Evolutionary conservation across 345 rosid genomes (phyloP).

Genomic region (Rubroshorea leprosula): DNA sequence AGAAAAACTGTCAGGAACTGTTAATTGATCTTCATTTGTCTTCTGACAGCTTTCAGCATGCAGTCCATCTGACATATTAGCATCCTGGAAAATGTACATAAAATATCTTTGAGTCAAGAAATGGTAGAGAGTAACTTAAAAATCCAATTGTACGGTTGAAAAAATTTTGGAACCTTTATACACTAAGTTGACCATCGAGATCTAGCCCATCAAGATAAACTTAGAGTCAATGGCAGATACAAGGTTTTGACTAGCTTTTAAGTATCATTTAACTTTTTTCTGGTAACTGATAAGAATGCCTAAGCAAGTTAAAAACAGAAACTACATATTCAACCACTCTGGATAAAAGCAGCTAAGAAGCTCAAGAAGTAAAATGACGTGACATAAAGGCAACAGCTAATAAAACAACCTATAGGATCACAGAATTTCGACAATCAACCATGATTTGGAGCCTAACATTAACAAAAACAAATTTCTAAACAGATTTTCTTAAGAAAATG

Average conservation of each 20-base stretch:
- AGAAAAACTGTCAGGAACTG: conserved; percentile 24
- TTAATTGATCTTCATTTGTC: conserved; percentile 23
- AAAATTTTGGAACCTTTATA: no score
- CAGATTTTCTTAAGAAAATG: not conserved
- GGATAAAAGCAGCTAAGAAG: not conserved
- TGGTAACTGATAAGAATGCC: no score
- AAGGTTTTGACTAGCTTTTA: conserved; percentile 4
- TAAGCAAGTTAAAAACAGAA: conserved; percentile 6
- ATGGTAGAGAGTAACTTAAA: no score
- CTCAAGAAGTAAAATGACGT: not conserved
- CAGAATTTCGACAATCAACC: not conserved
- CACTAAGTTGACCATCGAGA: not conserved
- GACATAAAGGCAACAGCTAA: not conserved
- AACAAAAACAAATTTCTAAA: conserved; percentile 10
- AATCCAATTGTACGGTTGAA: no score
- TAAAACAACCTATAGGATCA: no score
- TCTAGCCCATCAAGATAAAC: no score
- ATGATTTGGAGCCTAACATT: not conserved
- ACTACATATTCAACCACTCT: not conserved
- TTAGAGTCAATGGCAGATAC: conserved; percentile 4
- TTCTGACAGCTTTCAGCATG: conserved; percentile 30
- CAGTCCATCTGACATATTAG: conserved; percentile 15
- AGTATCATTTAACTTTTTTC: no score
- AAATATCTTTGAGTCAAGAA: not conserved
- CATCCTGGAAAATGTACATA: conserved; percentile 34